phyloP scores from a whole-genome alignment of 192 early-diverging fungal species.

The Coemansia sp. region DNA sequence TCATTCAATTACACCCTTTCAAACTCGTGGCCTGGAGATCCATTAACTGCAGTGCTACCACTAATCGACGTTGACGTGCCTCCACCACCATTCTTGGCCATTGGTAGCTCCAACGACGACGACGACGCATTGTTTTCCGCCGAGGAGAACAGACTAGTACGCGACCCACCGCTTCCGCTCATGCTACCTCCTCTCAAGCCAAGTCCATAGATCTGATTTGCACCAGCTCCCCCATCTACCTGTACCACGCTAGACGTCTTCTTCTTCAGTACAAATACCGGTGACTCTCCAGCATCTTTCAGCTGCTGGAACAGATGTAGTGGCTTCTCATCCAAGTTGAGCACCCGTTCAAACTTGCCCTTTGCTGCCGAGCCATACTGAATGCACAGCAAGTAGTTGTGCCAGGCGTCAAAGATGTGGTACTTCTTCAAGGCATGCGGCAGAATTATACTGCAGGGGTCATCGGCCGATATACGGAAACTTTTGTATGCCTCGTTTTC shows the following conservation, averaged over 20 bases:
- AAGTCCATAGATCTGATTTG: background rate
- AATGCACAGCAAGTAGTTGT: slow-evolving; percentile 82
- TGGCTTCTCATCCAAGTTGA: slow-evolving; percentile 81
- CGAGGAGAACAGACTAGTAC: slow-evolving; percentile 42
- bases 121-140: slow-evolving; percentile 47
- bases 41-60: slow-evolving; percentile 4
- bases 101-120: slow-evolving; percentile 41
- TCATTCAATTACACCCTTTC: slow-evolving; percentile 20
- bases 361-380: slow-evolving; percentile 58
- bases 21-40: slow-evolving; percentile 29
- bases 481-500: slow-evolving; percentile 81
- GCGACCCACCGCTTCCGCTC: slow-evolving; percentile 26
- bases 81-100: slow-evolving; percentile 9
- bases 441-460: slow-evolving; percentile 85
- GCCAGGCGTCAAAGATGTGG: slow-evolving; percentile 86
- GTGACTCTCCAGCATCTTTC: slow-evolving; percentile 66
- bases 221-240: background rate
- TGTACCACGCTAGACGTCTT: slow-evolving; percentile 14
- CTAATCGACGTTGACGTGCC: slow-evolving; percentile 16
- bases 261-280: slow-evolving; percentile 75
- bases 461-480: slow-evolving; percentile 77
- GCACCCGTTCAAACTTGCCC: slow-evolving; percentile 60
- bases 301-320: slow-evolving; percentile 65
- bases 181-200: slow-evolving; percentile 17
- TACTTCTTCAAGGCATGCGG: slow-evolving; percentile 87